Percentiles rank a stretch among this genome's conserved stretches.
phyloP scores from a whole-genome alignment of 441 rosid species.

The Daphne laureola region DNA sequence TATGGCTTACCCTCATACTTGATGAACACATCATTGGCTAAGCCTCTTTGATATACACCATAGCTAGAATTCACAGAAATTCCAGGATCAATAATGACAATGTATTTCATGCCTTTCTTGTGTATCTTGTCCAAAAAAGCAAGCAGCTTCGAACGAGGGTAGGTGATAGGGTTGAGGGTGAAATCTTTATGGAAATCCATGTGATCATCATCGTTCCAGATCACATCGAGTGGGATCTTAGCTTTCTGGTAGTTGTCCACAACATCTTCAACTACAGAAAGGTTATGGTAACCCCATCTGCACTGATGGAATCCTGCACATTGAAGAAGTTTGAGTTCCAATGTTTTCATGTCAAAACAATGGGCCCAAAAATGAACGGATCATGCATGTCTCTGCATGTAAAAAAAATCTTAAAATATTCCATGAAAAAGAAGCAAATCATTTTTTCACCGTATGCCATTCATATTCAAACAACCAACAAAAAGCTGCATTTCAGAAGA shows the following conservation, averaged over 20 bases:
- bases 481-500: too few relatives aligned
- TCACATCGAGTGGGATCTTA: conserved; percentile 86
- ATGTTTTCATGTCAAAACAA: too few relatives aligned
- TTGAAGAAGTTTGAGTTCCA: conserved; percentile 1
- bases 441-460: too few relatives aligned
- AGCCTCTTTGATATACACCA: conserved; percentile 70
- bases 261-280: conserved; percentile 91
- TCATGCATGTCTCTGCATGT: too few relatives aligned
- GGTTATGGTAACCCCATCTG: conserved; percentile 96
- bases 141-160: conserved; percentile 71
- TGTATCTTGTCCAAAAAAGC: conserved; percentile 82
- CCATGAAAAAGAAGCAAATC: too few relatives aligned
- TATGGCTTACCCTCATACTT: conserved; percentile 78
- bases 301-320: conserved; percentile 90
- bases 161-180: conserved; percentile 60
- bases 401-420: too few relatives aligned
- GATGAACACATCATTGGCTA: conserved; percentile 82
- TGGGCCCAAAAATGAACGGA: too few relatives aligned
- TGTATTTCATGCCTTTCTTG: conserved; percentile 81
- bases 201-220: conserved; percentile 97
- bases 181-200: conserved; percentile 94
- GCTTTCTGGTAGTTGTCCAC: conserved; percentile 77
- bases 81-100: conserved; percentile 95
- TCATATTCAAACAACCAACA: too few relatives aligned
- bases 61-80: conserved; percentile 69